Evolutionary conservation across 805 yeast genomes (phyloP).

Genomic region (Candida broadrunensis): DNA sequence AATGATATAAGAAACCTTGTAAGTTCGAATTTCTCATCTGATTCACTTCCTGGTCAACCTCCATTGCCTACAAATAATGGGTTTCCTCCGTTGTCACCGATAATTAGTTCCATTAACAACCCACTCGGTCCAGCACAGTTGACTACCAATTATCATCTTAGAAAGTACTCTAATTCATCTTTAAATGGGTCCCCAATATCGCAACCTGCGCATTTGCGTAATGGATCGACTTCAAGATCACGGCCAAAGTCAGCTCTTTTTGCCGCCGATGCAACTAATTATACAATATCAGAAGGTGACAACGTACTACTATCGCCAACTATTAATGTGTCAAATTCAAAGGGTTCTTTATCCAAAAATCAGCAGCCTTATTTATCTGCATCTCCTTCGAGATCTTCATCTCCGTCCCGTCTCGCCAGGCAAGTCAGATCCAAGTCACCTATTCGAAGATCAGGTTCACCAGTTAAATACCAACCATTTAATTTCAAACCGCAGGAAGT

Average conservation of each 20-base stretch:
- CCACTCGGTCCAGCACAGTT: neutral
- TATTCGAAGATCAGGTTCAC: conserved; percentile 17
- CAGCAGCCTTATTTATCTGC: conserved; percentile 15
- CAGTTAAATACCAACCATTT: conserved; percentile 48
- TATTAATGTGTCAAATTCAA: neutral
- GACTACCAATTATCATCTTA: conserved; percentile 3
- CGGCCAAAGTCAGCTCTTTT: conserved; percentile 36
- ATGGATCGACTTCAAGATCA: conserved; percentile 8
- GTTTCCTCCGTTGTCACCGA: neutral
- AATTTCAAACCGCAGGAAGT: conserved; percentile 58
- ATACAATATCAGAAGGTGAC: conserved; percentile 27
- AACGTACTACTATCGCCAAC: conserved; percentile 10
- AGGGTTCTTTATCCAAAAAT: neutral
- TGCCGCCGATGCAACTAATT: conserved; percentile 22
- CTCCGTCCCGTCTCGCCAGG: conserved; percentile 26
- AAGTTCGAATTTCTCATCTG: conserved; percentile 40
- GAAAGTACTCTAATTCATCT: conserved; percentile 19
- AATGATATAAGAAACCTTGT: conserved; percentile 28
- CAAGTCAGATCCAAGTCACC: conserved; percentile 31
- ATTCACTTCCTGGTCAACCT: conserved; percentile 18
- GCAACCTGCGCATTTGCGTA: conserved; percentile 10
- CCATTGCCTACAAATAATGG: neutral
- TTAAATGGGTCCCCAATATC: conserved; percentile 18
- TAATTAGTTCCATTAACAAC: neutral
- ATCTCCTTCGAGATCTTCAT: conserved; percentile 25